A percentile compares a stretch with the other conserved stretches of the same genome.
phyloP scores from a whole-genome alignment of 805 yeast species.

The Metschnikowia peoriensis region DNA sequence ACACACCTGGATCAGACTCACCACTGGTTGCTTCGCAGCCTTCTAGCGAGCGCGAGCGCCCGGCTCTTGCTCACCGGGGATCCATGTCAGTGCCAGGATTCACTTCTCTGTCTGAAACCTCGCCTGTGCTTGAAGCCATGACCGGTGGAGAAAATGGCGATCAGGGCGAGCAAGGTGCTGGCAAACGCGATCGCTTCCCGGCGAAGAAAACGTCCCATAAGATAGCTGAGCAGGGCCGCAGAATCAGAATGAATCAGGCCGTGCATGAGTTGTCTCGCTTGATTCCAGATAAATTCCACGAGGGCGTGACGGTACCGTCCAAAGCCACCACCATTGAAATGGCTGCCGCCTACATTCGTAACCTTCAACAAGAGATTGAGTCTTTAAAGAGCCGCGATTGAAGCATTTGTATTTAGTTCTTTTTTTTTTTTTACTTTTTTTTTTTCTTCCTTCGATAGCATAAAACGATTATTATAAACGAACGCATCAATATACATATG shows the following conservation, averaged over 20 bases:
- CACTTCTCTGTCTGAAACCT: constrained; percentile 20
- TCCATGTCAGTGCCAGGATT: background rate
- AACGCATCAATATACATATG: background rate
- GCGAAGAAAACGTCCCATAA: constrained; percentile 76
- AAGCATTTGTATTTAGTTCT: background rate
- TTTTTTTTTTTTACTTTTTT: background rate
- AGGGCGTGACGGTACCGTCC: constrained; percentile 64
- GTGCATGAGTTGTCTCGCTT: constrained; percentile 68
- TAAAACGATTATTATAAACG: background rate
- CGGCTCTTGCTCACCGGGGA: background rate
- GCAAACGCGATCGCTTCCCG: constrained; percentile 21
- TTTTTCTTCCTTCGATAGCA: background rate
- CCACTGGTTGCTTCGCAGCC: background rate
- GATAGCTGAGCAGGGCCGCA: constrained; percentile 92
- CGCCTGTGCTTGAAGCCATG: constrained; percentile 16
- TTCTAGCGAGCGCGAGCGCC: background rate
- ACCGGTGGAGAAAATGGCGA: background rate
- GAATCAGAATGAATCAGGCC: constrained; percentile 89
- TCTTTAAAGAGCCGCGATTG: constrained; percentile 6
- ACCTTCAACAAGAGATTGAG: constrained; percentile 31
- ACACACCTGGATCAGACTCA: background rate
- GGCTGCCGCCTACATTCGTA: constrained; percentile 67
- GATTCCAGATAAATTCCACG: constrained; percentile 62
- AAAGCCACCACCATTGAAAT: constrained; percentile 95
- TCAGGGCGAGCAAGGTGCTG: background rate